Base-by-base conservation (phyloP, 176 grass and related monocot species). In the Ananas comosus region DNA sequence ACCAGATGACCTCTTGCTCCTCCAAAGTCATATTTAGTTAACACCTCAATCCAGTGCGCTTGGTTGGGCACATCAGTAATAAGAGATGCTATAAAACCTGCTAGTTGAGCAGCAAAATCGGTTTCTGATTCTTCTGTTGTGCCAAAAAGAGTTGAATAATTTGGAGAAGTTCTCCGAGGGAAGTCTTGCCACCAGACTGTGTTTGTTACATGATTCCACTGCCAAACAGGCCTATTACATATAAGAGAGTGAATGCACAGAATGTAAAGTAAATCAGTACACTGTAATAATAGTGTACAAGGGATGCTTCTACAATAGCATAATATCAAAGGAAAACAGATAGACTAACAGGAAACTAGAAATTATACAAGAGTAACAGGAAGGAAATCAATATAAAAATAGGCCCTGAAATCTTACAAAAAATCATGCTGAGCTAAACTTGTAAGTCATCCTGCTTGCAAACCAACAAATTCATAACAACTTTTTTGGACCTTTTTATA, bases 121-220 rank as follows among this genome's bases (percentile, higher is more conserved):
- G 85, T 83, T 80, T 88, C 79, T 52, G 67, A 50, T 23, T 73
- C 74, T 17, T 91, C 56, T 2, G 21, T 54, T 81, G 52, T 56
- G 78, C 61, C 12, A 78, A 96, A 91, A 53, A 96, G 54, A 72
- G 72, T 66, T 78, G 78, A 83, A 88, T 88, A 96, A 83, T 96
- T 72, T 52, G 76, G 51, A 63, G 69, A 69, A 54, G 75, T 73
- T 72, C 72, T 81, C 48, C 47, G 9, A 72, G 88, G 85, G 23
- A 91, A 96, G 57, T 96, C 88, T 86, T 91, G 88, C 82, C 85
- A 91, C 91, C 91, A 96, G 48, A 96, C 80, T 49, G 88, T 88
- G 66, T 96, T 91, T 48, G 85, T 91, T 82, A 91, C 80, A 18
- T 88, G 78, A 68, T 91, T 75, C 85, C 91, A 96, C 91, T 96